These are phyloP conservation scores for Leccinum longicurvipes DNA, from an alignment of 768 basidiomycete species.

Conservation along the genomic window DNA sequence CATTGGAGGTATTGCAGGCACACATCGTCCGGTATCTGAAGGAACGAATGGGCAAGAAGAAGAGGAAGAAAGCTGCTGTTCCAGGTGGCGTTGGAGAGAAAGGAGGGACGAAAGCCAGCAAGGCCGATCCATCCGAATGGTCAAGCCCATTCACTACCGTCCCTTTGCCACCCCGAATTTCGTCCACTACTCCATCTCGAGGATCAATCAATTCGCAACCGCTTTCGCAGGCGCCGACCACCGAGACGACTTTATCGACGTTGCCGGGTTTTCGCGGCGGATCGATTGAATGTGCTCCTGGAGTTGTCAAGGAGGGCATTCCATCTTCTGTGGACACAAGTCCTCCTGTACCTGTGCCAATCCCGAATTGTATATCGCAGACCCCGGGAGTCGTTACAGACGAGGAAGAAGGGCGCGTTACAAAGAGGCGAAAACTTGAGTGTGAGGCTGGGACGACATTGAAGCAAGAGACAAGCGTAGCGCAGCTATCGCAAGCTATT, in stretches of 20 bases:
- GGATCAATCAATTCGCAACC: background rate
- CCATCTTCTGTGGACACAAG: conserved; percentile 16
- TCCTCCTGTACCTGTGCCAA: conserved; percentile 34
- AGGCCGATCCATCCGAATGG: conserved; percentile 29
- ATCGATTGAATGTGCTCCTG: background rate
- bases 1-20: conserved; percentile 74
- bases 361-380: conserved; percentile 27
- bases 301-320: conserved; percentile 18
- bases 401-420: conserved; percentile 56
- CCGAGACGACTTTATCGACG: background rate
- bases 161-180: conserved; percentile 33
- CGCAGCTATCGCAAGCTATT: conserved; percentile 8
- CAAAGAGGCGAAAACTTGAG: conserved; percentile 50
- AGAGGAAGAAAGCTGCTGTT: conserved; percentile 37
- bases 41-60: conserved; percentile 50
- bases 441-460: conserved; percentile 1
- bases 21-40: conserved; percentile 86
- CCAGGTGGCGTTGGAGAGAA: conserved; percentile 35
- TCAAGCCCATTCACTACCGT: conserved; percentile 45
- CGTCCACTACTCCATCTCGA: conserved; percentile 1
- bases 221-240: background rate
- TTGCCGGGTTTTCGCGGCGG: conserved; percentile 14
- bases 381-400: conserved; percentile 59
- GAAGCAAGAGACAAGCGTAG: background rate
- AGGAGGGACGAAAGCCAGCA: conserved; percentile 38